Evolutionary conservation across 2,329 filamentous ascomycete genomes (phyloP), one percentile per base, ranked within the genome.

Genomic region (Penicillium decumbens): DNA sequence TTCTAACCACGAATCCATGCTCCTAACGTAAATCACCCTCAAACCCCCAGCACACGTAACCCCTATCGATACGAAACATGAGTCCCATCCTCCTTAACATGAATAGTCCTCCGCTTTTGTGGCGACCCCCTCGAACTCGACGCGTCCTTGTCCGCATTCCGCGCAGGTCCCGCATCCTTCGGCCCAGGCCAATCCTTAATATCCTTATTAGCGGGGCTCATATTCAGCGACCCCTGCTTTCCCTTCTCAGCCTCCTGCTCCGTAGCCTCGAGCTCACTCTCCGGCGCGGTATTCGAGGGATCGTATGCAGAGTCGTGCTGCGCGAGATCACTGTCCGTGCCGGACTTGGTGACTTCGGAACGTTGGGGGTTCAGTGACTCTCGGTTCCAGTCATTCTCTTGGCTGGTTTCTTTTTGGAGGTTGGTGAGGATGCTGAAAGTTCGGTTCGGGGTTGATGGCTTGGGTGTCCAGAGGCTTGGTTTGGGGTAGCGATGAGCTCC

Each of bases 341-440:
- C 86, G 43, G 81, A 83, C 64, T 85, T 82, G 49, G 81, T 81
- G 69, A 84, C 81, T 65, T 95, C 88, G 46, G 78, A 81, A 2
- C 79, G 71, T 29, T 80, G 76, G 0, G 86, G 82, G 50, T 85
- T 80, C 29, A 95, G 77, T 2, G 77, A 77, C 55, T 85, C 78
- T 44, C 82, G 79, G 63, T 84, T 77, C 15, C 47, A 53, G 30
- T 44, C 39, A 35, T 42, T 40, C 15, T 25, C n/a, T 15, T 43
- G 43, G 23, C 12, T 35, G 3, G 33, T 4, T 28, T 55, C 45
- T 15, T 57, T 57, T 23, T 55, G 54, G 15, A 30, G 15, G 10
- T 18, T 24, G 25, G 50, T 32, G 24, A 54, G 29, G n/a, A 51
- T 44, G 33, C 50, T 49, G 18, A 57, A 55, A 7, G 47, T 25